These are phyloP conservation scores for Ustilago tritici DNA, from an alignment of 1,284 basidiomycete species.

Conservation along the genomic window DNA sequence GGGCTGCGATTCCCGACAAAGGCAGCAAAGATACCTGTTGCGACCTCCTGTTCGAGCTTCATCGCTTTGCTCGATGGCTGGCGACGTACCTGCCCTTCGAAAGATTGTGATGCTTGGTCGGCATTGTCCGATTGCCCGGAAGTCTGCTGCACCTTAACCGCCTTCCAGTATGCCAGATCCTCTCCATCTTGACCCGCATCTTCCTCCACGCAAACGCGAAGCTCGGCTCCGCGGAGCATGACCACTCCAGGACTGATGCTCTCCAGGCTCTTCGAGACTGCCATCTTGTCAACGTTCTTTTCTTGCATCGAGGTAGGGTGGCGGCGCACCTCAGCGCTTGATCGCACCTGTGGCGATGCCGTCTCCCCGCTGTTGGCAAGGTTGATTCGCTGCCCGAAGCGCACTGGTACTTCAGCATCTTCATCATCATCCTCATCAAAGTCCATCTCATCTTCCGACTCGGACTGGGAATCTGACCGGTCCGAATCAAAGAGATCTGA, in stretches of 20 bases:
- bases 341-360: background rate
- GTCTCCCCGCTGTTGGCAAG: conserved; percentile 2
- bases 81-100: conserved; percentile 16
- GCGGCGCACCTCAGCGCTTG: background rate
- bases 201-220: conserved; percentile 32
- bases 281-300: conserved; percentile 1
- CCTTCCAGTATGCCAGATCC: conserved; percentile 38
- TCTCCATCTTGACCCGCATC: background rate
- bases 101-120: background rate
- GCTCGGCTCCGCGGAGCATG: conserved; percentile 21
- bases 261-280: conserved; percentile 23
- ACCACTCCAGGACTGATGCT: conserved; percentile 19
- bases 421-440: conserved; percentile 12
- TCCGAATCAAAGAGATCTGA: conserved; percentile 45
- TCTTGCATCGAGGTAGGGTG: background rate
- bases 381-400: conserved; percentile 40
- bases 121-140: background rate
- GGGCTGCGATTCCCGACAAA: conserved; percentile 52
- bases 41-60: conserved; percentile 42
- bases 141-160: conserved; percentile 25
- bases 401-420: conserved; percentile 34
- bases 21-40: conserved; percentile 40
- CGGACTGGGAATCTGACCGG: conserved; percentile 12
- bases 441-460: conserved; percentile 33
- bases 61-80: conserved; percentile 38